Percentiles rank a stretch among this genome's conserved stretches.
Conservation (phyloP, 2,329 filamentous ascomycete genomes). For the Epichloe baconii region DNA sequence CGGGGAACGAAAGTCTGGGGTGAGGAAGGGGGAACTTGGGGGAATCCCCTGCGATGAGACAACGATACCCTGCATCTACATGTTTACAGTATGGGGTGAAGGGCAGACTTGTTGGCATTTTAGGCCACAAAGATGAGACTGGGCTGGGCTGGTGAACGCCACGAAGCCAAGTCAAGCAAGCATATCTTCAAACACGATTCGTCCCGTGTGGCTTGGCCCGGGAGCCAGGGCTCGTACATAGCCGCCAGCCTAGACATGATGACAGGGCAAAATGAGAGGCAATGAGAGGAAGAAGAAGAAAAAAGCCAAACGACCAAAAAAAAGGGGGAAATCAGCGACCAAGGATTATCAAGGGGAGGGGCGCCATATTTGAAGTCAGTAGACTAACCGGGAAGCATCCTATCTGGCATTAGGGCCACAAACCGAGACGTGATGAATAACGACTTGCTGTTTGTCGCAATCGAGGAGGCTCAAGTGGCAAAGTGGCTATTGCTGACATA, state of each 20-base stretch:
- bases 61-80: too few species aligned
- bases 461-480: not conserved
- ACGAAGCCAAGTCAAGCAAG: too few species aligned
- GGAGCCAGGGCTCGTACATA: not conserved
- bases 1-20: not conserved
- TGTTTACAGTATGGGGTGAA: too few species aligned
- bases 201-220: not conserved
- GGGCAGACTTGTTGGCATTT: too few species aligned
- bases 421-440: not conserved
- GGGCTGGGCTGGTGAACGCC: too few species aligned
- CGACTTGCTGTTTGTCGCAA: not conserved
- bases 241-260: not conserved
- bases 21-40: too few species aligned
- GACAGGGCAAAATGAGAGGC: not conserved
- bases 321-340: not conserved
- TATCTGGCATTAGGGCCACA: not conserved
- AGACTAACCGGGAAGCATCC: constrained; percentile 2
- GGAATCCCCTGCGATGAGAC: too few species aligned
- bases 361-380: not conserved
- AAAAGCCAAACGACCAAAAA: not conserved
- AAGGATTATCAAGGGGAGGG: not conserved
- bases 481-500: not conserved
- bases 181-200: not conserved
- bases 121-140: too few species aligned
- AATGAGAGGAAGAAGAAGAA: not conserved